Conservation (phyloP, 352 stramenopile species). For the Pythium guiyangense region DNA sequence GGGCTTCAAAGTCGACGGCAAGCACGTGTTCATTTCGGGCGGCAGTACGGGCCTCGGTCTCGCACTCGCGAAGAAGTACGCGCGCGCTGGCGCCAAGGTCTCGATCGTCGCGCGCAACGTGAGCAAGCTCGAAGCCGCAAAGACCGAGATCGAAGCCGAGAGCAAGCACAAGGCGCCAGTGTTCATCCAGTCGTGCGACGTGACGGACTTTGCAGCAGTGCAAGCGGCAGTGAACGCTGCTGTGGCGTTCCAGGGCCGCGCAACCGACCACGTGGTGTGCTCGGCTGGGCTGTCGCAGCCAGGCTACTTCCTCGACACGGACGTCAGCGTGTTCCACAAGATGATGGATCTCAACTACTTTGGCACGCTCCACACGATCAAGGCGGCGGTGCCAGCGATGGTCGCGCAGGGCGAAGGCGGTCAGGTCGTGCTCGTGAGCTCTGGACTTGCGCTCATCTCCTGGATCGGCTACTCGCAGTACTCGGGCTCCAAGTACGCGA, state of each 20-base stretch:
- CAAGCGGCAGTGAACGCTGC: slow-evolving; percentile 56
- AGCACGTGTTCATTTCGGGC: slow-evolving; percentile 66
- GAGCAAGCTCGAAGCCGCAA: slow-evolving; percentile 56
- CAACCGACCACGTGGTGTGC: slow-evolving; percentile 71
- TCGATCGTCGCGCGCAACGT: slow-evolving; percentile 61
- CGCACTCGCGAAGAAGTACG: slow-evolving; percentile 65
- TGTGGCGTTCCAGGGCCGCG: slow-evolving; percentile 58
- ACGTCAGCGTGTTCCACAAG: slow-evolving; percentile 63
- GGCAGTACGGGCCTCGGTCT: slow-evolving; percentile 69
- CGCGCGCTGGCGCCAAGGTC: slow-evolving; percentile 56
- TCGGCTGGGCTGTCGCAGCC: slow-evolving; percentile 52
- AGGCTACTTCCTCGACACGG: slow-evolving; percentile 75
- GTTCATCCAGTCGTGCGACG: slow-evolving; percentile 72
- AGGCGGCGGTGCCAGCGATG: slow-evolving; percentile 79
- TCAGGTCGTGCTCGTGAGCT: slow-evolving; percentile 71
- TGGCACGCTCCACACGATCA: slow-evolving; percentile 70
- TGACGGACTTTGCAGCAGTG: slow-evolving; percentile 57
- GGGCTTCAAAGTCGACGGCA: slow-evolving; percentile 69
- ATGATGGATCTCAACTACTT: slow-evolving; percentile 90
- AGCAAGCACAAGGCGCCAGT: slow-evolving; percentile 33
- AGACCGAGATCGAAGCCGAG: slow-evolving; percentile 51
- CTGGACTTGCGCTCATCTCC: slow-evolving; percentile 59
- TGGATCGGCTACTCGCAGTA: slow-evolving; percentile 86
- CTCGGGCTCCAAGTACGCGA: slow-evolving; percentile 75
- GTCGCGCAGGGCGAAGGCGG: slow-evolving; percentile 49